These are phyloP conservation scores for Haberlea rhodopensis DNA, from an alignment of 257 asterid species.

Conservation along the genomic window DNA sequence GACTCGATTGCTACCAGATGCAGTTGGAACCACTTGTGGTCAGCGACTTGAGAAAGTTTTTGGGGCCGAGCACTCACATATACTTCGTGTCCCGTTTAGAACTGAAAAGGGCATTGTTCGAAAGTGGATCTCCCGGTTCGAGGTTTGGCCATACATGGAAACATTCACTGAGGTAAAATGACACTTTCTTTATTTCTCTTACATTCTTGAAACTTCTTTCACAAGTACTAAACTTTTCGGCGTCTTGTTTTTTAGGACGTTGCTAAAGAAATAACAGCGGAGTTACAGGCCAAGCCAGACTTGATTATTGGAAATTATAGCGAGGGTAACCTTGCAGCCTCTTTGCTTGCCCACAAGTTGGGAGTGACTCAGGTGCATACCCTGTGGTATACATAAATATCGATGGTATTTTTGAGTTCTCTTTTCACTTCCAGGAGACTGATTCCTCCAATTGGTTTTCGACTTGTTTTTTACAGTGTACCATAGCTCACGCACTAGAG, in stretches of 20 bases:
- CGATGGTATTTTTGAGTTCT: neutral
- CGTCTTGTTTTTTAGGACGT: constrained; percentile 53
- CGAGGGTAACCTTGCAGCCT: constrained; percentile 96
- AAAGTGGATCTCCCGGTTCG: constrained; percentile 97
- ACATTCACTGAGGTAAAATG: constrained; percentile 76
- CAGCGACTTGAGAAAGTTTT: constrained; percentile 85
- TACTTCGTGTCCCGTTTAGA: constrained; percentile 92
- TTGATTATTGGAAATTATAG: constrained; percentile 92
- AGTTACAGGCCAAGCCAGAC: constrained; percentile 83
- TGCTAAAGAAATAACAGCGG: constrained; percentile 76
- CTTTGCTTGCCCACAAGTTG: constrained; percentile 84
- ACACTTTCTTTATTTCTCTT: neutral
- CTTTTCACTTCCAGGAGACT: constrained; percentile 1
- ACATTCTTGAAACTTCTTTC: neutral
- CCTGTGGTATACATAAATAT: neutral
- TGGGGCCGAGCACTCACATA: constrained; percentile 86
- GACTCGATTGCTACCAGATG: constrained; percentile 94
- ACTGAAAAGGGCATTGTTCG: constrained; percentile 83
- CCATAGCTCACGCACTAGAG: constrained; percentile 95
- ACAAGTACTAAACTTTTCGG: constrained; percentile 4
- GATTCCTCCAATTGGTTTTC: neutral
- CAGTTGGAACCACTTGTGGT: constrained; percentile 94
- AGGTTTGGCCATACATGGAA: constrained; percentile 99
- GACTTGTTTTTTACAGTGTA: constrained; percentile 50
- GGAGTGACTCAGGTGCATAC: constrained; percentile 87